Percentiles rank a stretch among this genome's conserved stretches.
Evolutionary conservation across 352 stramenopile species (phyloP).

Genomic region (Phytophthora multivora): DNA sequence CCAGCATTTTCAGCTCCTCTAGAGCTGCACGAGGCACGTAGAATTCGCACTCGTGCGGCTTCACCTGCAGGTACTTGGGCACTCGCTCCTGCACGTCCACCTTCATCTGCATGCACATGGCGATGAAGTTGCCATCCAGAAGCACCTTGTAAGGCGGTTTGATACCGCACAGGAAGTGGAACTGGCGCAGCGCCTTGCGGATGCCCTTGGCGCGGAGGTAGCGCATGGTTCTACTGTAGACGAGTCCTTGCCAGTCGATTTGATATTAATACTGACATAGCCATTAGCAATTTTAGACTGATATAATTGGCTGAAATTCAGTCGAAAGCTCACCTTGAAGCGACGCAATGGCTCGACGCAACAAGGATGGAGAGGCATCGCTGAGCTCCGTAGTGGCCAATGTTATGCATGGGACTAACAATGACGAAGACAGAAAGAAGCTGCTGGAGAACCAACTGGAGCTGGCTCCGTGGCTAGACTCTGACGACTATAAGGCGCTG

Average conservation of each 20-base stretch:
- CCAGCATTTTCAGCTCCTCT: conserved; percentile 76
- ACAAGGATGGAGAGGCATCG: neutral
- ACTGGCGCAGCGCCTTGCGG: conserved; percentile 86
- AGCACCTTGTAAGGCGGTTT: conserved; percentile 86
- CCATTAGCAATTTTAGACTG: neutral
- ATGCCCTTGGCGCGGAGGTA: conserved; percentile 87
- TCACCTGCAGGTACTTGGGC: conserved; percentile 86
- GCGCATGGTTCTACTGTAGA: conserved; percentile 57
- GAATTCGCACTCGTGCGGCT: conserved; percentile 70
- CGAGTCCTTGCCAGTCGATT: conserved; percentile 33
- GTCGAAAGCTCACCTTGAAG: conserved; percentile 23
- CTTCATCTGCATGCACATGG: conserved; percentile 90
- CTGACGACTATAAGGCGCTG: conserved; percentile 29
- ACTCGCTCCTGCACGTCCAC: conserved; percentile 78
- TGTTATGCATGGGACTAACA: conserved; percentile 4
- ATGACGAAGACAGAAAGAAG: conserved; percentile 14
- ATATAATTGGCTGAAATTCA: conserved; percentile 13
- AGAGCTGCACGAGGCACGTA: conserved; percentile 73
- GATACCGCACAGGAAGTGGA: conserved; percentile 89
- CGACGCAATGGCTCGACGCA: conserved; percentile 11
- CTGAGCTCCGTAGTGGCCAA: conserved; percentile 2
- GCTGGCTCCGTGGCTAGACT: conserved; percentile 21
- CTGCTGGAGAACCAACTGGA: conserved; percentile 2
- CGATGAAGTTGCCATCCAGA: conserved; percentile 88
- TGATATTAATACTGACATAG: conserved; percentile 18